These are phyloP conservation scores for Entophlyctis luteolus DNA, from an alignment of 192 early-diverging fungal genomes.

Conservation along the genomic window DNA sequence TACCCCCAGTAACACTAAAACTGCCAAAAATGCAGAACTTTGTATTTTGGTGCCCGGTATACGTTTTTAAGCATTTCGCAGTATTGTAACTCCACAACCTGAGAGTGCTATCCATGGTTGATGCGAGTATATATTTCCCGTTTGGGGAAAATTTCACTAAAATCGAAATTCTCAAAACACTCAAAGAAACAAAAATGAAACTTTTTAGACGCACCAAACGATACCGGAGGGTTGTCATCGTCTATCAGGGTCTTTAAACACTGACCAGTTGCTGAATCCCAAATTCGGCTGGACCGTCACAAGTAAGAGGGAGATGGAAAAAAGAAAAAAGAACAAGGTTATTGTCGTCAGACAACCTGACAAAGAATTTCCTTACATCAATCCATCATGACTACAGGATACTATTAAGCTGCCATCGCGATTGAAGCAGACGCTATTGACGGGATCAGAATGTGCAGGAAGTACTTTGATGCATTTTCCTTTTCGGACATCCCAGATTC, in stretches of 20 bases:
- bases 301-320: constrained; percentile 9
- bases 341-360: constrained; percentile 5
- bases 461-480: constrained; percentile 87
- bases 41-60: constrained; percentile 84
- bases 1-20: constrained; percentile 87
- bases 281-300: constrained; percentile 80
- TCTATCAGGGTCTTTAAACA: constrained; percentile 95
- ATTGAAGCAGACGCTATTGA: constrained; percentile 93
- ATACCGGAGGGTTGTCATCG: constrained; percentile 88
- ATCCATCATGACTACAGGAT: constrained; percentile 88
- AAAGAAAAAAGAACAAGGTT: background rate
- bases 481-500: constrained; percentile 92
- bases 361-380: constrained; percentile 73
- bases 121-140: constrained; percentile 95
- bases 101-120: constrained; percentile 88
- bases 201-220: constrained; percentile 46
- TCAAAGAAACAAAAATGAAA: background rate
- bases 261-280: constrained; percentile 97
- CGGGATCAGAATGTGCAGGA: constrained; percentile 93
- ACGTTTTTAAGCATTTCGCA: constrained; percentile 94
- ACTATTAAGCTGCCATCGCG: constrained; percentile 96
- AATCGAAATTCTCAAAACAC: constrained; percentile 37
- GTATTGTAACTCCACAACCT: constrained; percentile 92
- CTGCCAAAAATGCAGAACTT: constrained; percentile 91
- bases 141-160: constrained; percentile 99